Base-by-base conservation (phyloP, 257 asterid species). In the Nicotiana attenuata region DNA sequence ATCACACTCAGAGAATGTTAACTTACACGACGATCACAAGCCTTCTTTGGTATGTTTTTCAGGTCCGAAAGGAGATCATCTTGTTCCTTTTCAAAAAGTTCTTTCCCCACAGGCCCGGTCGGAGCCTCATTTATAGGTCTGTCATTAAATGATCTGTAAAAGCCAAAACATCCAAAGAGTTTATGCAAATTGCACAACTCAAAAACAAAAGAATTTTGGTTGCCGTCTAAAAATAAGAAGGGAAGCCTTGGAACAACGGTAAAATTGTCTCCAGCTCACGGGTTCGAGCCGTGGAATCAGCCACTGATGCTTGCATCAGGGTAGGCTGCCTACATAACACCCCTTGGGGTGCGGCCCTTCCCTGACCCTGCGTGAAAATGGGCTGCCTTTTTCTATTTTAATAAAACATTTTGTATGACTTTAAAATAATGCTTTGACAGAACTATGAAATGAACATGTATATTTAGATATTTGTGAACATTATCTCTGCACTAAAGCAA, bases 1-100 rank as follows among this genome's bases (percentile, higher is more conserved):
- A 63, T 16, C 56, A 20, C 20, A 69, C 20, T 52, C 52, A 20
- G 3, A 84, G 65, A 78, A 63, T 65, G 76, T 80, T 7, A 73
- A 87, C 97, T 86, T 84, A 94, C 97, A 52, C 97, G 93, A 73
- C 97, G 99, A 87, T 93, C 98, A 84, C 98, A 93, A 71, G 97
- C 97, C 88, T 93, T 94, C 89, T 94, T 94, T 0, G 98, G 99
- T 84, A 96, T 91, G 89, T 92, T 90, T 86, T 88, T 96, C 79
- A 93, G 85, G 88, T 96, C 97, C 7, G 88, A 4, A 41, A 94
- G 94, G 81, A 96, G 94, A 83, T 94, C 97, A n/a, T 92, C 96
- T 65, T 96, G 98, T 78, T 94, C 99, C 89, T 89, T 96, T 87
- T 93, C 98, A 82, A 94, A 93, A 29, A 96, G 98, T 33, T 86